These are phyloP conservation scores for Handroanthus guayacan DNA, from an alignment of 257 asterid species.

Conservation along the genomic window DNA sequence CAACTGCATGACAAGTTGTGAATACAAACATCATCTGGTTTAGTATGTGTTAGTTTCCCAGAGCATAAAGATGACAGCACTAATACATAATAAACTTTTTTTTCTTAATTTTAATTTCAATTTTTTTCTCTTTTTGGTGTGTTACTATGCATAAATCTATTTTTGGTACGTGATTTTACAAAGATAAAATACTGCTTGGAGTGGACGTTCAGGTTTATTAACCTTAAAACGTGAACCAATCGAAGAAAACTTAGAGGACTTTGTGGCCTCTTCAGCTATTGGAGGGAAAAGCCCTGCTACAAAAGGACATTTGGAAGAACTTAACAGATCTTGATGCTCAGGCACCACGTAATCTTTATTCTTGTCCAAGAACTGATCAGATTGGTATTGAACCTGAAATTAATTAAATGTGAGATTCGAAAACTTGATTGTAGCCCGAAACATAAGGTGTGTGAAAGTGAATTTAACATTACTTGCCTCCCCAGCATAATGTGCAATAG, in stretches of 20 bases:
- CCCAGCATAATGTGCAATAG: slow-evolving; percentile 93
- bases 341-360: slow-evolving; percentile 97
- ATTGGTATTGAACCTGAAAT: slow-evolving; percentile 89
- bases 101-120: too few relatives aligned
- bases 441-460: slow-evolving; percentile 21
- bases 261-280: slow-evolving; percentile 76
- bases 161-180: slow-evolving; percentile 1
- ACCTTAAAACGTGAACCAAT: slow-evolving; percentile 99
- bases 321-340: slow-evolving; percentile 93
- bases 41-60: slow-evolving; percentile 31
- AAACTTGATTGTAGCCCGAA: slow-evolving; percentile 31
- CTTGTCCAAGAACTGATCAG: slow-evolving; percentile 96
- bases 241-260: slow-evolving; percentile 95
- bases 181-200: not conserved
- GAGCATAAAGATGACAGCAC: slow-evolving; percentile 19
- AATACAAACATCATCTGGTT: slow-evolving; percentile 13
- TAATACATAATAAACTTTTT: slow-evolving; percentile 22
- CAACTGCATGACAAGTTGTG: slow-evolving; percentile 65
- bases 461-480: slow-evolving; percentile 65
- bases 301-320: slow-evolving; percentile 85
- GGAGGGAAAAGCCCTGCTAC: slow-evolving; percentile 99
- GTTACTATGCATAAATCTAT: slow-evolving; percentile 14
- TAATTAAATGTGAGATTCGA: slow-evolving; percentile 36
- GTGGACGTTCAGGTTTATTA: slow-evolving; percentile 34
- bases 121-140: slow-evolving; percentile 1